Conservation (phyloP, 345 rosid genomes). For the Linum trigynum region DNA sequence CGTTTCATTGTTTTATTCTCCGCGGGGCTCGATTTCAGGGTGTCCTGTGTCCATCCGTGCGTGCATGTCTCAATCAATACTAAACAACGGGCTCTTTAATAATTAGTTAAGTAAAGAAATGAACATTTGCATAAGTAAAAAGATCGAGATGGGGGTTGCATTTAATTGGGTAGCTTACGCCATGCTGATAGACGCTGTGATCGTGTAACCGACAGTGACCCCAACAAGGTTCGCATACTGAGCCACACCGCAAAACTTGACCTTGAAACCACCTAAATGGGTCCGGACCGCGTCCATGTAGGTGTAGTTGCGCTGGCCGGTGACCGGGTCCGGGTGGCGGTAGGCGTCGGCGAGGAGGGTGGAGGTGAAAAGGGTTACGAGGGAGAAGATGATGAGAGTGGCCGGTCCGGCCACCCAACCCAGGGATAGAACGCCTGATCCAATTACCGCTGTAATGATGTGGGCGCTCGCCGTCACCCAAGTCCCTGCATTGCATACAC, state of each 20-base stretch:
- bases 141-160: too few species aligned
- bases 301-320: slow-evolving; percentile 78
- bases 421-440: slow-evolving; percentile 77
- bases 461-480: slow-evolving; percentile 79
- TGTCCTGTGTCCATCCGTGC: too few species aligned
- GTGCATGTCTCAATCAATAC: too few species aligned
- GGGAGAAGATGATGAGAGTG: slow-evolving; percentile 53
- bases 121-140: too few species aligned
- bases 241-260: slow-evolving; percentile 6
- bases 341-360: slow-evolving; percentile 71
- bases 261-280: slow-evolving; percentile 8
- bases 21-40: too few species aligned
- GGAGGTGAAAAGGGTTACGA: slow-evolving; percentile 71
- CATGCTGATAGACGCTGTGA: slow-evolving; percentile 11
- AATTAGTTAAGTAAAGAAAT: too few species aligned
- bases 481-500: slow-evolving; percentile 38
- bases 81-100: too few species aligned
- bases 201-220: slow-evolving; percentile 5
- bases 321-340: slow-evolving; percentile 67
- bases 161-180: too few species aligned
- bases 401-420: slow-evolving; percentile 81
- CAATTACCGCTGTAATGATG: slow-evolving; percentile 91
- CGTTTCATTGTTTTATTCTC: too few species aligned
- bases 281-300: slow-evolving; percentile 21
- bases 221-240: slow-evolving; percentile 12